phyloP scores from a whole-genome alignment of 768 basidiomycete species.

The Exsudoporus frostii region DNA sequence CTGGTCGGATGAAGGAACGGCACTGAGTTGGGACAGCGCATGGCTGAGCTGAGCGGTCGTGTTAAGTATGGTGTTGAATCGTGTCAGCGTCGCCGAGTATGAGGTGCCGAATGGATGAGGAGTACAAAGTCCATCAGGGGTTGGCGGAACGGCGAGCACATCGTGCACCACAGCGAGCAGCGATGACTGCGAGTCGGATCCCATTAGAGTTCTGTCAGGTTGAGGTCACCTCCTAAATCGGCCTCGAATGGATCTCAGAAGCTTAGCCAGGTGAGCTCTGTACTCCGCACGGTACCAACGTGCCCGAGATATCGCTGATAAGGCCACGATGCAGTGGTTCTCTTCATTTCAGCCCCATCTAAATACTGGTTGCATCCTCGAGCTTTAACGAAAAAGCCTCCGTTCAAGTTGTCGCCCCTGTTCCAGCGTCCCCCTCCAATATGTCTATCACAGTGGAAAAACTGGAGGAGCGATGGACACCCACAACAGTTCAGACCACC shows the following conservation, averaged over 20 bases:
- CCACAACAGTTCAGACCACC: constrained; percentile 6
- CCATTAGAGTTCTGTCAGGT: not conserved
- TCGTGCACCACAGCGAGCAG: constrained; percentile 28
- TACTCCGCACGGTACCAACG: no score
- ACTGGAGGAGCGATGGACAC: constrained; percentile 16
- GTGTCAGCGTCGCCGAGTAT: constrained; percentile 19
- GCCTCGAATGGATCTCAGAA: not conserved
- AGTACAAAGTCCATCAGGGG: constrained; percentile 8
- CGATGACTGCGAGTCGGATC: constrained; percentile 19
- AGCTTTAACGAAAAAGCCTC: no score
- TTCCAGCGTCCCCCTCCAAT: not conserved
- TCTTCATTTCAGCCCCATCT: not conserved
- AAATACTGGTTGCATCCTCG: not conserved
- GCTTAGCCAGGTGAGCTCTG: no score
- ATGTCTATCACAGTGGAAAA: not conserved
- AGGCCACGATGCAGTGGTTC: not conserved
- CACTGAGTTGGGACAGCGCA: constrained; percentile 48
- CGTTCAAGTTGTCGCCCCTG: not conserved
- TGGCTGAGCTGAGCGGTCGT: constrained; percentile 50
- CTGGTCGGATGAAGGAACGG: constrained; percentile 45
- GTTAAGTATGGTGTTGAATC: constrained; percentile 51
- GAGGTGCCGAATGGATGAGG: constrained; percentile 28
- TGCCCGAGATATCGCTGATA: not conserved
- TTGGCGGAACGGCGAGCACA: constrained; percentile 21
- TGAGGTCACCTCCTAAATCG: not conserved